Percentiles rank a stretch among this genome's conserved stretches.
Conservation (phyloP, 2,329 filamentous ascomycete species). For the Neodidymelliopsis sp. region DNA sequence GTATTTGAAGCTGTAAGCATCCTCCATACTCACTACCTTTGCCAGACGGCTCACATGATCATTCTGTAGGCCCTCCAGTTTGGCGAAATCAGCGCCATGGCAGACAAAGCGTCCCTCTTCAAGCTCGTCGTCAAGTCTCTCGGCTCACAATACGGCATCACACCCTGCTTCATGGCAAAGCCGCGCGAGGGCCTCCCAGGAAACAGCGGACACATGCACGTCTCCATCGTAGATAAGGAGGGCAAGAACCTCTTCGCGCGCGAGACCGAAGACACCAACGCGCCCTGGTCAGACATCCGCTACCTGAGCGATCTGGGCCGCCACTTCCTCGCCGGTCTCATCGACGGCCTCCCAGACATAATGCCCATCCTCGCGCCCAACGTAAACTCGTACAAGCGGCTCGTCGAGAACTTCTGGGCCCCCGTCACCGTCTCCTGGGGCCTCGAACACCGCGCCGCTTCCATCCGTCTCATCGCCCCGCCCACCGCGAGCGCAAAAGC, state of each 20-base stretch:
- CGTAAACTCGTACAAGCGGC: conserved; percentile 96
- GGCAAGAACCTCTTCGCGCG: conserved; percentile 86
- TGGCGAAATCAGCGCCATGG: conserved; percentile 86
- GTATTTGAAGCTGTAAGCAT: conserved; percentile 84
- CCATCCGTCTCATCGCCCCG: conserved; percentile 86
- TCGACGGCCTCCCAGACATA: conserved; percentile 88
- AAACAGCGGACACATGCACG: conserved; percentile 95
- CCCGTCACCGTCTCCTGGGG: conserved; percentile 98
- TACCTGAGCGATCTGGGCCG: conserved; percentile 86
- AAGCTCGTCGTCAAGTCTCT: conserved; percentile 94
- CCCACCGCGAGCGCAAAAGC: conserved; percentile 84
- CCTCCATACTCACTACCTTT: background rate
- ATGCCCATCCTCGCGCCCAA: conserved; percentile 96
- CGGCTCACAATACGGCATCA: conserved; percentile 86
- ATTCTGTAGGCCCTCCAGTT: conserved; percentile 81
- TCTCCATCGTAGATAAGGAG: conserved; percentile 82
- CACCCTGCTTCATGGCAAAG: conserved; percentile 98
- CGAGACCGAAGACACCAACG: conserved; percentile 72
- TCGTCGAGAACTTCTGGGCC: conserved; percentile 99
- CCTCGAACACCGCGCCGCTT: conserved; percentile 91
- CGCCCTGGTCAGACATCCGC: conserved; percentile 66
- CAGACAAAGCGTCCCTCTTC: conserved; percentile 89
- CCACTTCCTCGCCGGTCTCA: conserved; percentile 89
- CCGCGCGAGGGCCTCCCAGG: conserved; percentile 88
- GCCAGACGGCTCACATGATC: conserved; percentile 22